Base-by-base conservation (phyloP, 2,329 filamentous ascomycete species). In the Akanthomyces uredinophilus region DNA sequence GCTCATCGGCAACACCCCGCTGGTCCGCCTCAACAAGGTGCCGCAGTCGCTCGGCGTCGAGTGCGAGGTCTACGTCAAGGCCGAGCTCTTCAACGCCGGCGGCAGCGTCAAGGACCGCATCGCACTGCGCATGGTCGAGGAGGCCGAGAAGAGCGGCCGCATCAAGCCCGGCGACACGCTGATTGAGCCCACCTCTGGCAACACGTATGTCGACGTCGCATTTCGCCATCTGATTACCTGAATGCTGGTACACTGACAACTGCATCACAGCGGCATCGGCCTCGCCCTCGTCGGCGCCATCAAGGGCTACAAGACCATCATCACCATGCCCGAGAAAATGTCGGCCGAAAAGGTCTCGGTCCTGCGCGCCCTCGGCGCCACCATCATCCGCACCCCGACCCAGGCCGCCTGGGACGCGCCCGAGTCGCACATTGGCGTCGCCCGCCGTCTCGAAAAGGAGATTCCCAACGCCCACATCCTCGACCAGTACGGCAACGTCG, bases 291-390 rank as follows among this genome's bases (percentile, higher is more conserved):
- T 98, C 20, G 94, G 87, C 63, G 95, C 95, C 18, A 90, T 99
- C 71, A 98, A 97, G 81, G 94, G 93, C 67, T 99, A 98, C 83
- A 94, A 94, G 78, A 96, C 93, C 46, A 98, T 99, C 78, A 99
- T 99, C 75, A 99, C 95, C 13, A 86, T 99, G 51, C 95, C 95
- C 57, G 95, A 99, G 79, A 99, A 99, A 83, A 99, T 99, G 95
- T 97, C 92, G 1, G 90, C 92, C 53, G 95, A 99, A 78, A 99
- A 99, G 78, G 95, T 99, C 44, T 90, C 94, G 2, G 95, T 99
- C 32, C 83, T 99, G 65, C 90, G 92, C 69, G 94, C 95, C 35
- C 84, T 99, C 58, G 94, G 94, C 66, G 95, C 95, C 47, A 97
- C 96, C 72, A 98, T 99, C 77, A 97, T 99, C 74, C 89, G 95